These are phyloP conservation scores for Arachnomyces sp. DNA, from an alignment of 2,329 filamentous ascomycete genomes.

Conservation along the genomic window DNA sequence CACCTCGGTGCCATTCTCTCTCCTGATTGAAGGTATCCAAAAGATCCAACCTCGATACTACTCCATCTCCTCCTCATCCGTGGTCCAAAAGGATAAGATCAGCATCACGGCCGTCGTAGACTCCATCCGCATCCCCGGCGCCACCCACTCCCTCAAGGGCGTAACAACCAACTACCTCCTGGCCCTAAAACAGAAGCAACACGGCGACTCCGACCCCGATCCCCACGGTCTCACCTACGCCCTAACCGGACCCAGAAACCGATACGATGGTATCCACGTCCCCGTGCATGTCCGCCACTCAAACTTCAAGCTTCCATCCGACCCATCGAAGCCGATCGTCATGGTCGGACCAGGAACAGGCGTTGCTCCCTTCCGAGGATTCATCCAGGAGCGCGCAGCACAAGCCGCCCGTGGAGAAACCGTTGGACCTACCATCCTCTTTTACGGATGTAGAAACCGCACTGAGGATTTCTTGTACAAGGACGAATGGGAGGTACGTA, in stretches of 20 bases:
- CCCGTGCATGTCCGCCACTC: conserved; percentile 95
- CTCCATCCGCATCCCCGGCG: conserved; percentile 67
- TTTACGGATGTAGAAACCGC: conserved; percentile 86
- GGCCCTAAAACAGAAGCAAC: conserved; percentile 93
- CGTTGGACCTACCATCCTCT: conserved; percentile 81
- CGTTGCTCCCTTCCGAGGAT: conserved; percentile 91
- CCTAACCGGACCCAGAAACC: conserved; percentile 84
- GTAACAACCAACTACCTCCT: conserved; percentile 96
- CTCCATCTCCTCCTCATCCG: conserved; percentile 94
- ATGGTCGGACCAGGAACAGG: conserved; percentile 95
- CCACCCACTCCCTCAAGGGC: conserved; percentile 74
- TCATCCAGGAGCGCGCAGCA: conserved; percentile 86
- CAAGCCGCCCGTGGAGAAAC: conserved; percentile 71
- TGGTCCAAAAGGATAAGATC: conserved; percentile 90
- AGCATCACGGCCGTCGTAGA: conserved; percentile 94
- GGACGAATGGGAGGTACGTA: conserved; percentile 85
- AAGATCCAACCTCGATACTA: conserved; percentile 98
- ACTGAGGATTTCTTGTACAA: conserved; percentile 90
- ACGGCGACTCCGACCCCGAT: conserved; percentile 63
- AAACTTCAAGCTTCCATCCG: conserved; percentile 97
- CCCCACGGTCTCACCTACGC: conserved; percentile 80
- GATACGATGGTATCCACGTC: conserved; percentile 91
- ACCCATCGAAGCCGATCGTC: conserved; percentile 87
- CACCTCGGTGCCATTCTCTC: conserved; percentile 82
- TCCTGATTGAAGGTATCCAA: conserved; percentile 84